Evolutionary conservation across 441 rosid species (phyloP).

Genomic region (Populus hybrid): DNA sequence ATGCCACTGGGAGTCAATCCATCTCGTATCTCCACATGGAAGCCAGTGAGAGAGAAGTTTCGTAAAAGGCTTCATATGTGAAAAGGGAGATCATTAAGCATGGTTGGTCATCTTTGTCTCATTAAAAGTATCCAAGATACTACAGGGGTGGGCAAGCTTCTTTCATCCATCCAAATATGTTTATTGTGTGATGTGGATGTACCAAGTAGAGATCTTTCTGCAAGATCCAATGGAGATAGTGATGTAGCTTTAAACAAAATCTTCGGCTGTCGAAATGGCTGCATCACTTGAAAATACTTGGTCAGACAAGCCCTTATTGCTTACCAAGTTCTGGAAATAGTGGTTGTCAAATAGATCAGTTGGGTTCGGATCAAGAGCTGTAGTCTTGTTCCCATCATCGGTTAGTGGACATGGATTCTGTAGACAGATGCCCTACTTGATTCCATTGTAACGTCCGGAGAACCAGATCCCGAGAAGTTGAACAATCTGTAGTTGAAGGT

Average conservation of each 20-base stretch:
- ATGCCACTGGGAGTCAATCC: no score
- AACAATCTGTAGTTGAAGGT: conserved; percentile 41
- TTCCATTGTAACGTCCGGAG: conserved; percentile 42
- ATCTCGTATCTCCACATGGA: no score
- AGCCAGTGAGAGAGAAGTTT: no score
- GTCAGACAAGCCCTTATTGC: conserved; percentile 65
- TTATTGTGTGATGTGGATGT: conserved; percentile 16
- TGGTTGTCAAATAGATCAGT: conserved; percentile 51
- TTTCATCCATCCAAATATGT: conserved; percentile 33
- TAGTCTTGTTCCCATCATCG: conserved; percentile 24
- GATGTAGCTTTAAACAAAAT: no score
- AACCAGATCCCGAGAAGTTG: conserved; percentile 40
- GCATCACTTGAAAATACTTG: conserved; percentile 28
- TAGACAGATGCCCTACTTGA: conserved; percentile 35
- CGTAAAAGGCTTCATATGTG: no score
- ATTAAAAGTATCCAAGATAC: no score
- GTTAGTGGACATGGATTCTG: conserved; percentile 45
- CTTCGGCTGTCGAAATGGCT: no score
- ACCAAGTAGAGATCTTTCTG: no score
- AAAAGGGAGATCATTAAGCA: no score
- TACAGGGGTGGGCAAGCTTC: no score
- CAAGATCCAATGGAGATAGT: no score
- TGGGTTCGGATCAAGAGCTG: conserved; percentile 46
- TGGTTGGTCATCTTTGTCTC: no score
- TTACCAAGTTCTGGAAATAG: conserved; percentile 54